These are phyloP conservation scores for Sporothrix pseudoabietina DNA, from an alignment of 2,329 filamentous ascomycete genomes.

Conservation along the genomic window DNA sequence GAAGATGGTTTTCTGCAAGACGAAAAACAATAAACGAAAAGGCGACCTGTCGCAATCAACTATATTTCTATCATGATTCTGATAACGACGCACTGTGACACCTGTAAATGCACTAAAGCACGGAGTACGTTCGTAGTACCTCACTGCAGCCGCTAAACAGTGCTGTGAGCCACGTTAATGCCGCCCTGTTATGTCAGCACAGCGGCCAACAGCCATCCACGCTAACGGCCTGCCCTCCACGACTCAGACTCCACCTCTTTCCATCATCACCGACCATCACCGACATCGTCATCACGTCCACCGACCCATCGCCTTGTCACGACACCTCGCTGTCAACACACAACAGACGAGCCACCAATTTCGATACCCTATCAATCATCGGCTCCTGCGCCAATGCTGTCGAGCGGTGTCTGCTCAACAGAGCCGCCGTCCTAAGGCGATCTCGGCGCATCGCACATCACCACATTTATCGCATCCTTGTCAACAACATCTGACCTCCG, in stretches of 20 bases:
- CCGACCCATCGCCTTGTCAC: neutral
- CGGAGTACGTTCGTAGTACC: neutral
- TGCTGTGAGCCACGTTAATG: neutral
- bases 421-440: conserved; percentile 16
- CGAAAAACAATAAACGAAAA: conserved; percentile 17
- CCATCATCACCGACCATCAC: neutral
- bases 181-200: conserved; percentile 7
- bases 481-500: neutral
- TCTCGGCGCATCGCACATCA: neutral
- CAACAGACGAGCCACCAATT: neutral
- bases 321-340: neutral
- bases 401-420: neutral
- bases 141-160: neutral
- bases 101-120: neutral
- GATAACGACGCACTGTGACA: neutral
- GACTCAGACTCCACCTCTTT: neutral
- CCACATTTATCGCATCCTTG: neutral
- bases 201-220: neutral
- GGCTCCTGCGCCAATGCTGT: conserved; percentile 1
- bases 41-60: conserved; percentile 15
- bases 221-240: conserved; percentile 1
- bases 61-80: neutral
- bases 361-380: neutral
- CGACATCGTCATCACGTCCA: neutral
- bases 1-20: conserved; percentile 2